Percentiles rank a stretch among this genome's conserved stretches.
Conservation (phyloP, 306 rosid genomes). For the Mimosa bimucronata region DNA sequence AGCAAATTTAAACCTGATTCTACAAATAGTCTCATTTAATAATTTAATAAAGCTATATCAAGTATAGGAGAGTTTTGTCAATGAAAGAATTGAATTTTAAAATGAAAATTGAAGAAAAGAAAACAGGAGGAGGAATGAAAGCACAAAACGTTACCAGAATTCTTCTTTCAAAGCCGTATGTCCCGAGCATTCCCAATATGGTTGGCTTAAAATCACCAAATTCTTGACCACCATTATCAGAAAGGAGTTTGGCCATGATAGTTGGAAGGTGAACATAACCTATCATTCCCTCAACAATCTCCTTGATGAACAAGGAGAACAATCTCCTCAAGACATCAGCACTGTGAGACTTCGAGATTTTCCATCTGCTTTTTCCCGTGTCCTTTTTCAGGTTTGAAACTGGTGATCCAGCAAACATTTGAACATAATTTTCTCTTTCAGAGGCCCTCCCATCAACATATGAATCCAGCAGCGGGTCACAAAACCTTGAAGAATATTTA, state of each 20-base stretch:
- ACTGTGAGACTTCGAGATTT: slow-evolving; percentile 65
- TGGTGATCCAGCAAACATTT: slow-evolving; percentile 46
- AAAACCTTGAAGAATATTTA: slow-evolving; percentile 62
- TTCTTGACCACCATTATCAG: slow-evolving; percentile 92
- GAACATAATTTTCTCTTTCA: slow-evolving; percentile 51
- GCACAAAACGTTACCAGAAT: slow-evolving; percentile 69
- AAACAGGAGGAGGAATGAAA: neutral
- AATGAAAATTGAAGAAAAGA: slow-evolving; percentile 5
- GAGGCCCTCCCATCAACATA: slow-evolving; percentile 45
- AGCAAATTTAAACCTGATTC: slow-evolving; percentile 9
- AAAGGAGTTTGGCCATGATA: slow-evolving; percentile 93
- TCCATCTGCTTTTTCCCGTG: slow-evolving; percentile 67
- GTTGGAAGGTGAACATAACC: slow-evolving; percentile 93
- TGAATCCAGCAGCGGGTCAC: slow-evolving; percentile 84
- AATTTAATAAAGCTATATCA: slow-evolving; percentile 11
- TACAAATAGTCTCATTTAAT: slow-evolving; percentile 25
- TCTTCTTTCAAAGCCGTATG: slow-evolving; percentile 94
- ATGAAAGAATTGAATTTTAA: slow-evolving; percentile 19
- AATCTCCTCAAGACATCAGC: slow-evolving; percentile 70
- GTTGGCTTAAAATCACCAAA: slow-evolving; percentile 95
- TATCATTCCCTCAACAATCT: slow-evolving; percentile 96
- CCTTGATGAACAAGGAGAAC: slow-evolving; percentile 85
- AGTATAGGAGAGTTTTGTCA: slow-evolving; percentile 29
- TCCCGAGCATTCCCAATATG: slow-evolving; percentile 94
- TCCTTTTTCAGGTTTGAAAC: slow-evolving; percentile 53